phyloP scores from a whole-genome alignment of 192 early-diverging fungal genomes.

The Coemansia sp. region DNA sequence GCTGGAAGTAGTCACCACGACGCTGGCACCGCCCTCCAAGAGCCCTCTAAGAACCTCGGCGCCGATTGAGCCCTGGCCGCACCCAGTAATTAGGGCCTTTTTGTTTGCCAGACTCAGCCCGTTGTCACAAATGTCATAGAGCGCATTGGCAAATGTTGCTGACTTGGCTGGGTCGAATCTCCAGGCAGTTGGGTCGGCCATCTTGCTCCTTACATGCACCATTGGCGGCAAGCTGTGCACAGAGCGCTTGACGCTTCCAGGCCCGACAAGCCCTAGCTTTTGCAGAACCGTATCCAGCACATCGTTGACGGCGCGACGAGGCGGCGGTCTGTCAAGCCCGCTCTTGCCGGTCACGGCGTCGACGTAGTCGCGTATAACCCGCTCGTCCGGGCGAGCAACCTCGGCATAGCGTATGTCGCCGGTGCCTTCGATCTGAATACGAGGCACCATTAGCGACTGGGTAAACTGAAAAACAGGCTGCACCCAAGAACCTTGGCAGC shows the following conservation, averaged over 20 bases:
- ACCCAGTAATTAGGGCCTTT: slow-evolving; percentile 87
- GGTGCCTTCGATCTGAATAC: slow-evolving; percentile 73
- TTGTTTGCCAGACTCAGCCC: slow-evolving; percentile 65
- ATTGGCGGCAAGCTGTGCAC: slow-evolving; percentile 52
- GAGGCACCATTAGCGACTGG: slow-evolving; percentile 59
- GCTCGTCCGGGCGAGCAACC: slow-evolving; percentile 68
- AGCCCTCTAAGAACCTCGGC: slow-evolving; percentile 79
- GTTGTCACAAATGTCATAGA: slow-evolving; percentile 63
- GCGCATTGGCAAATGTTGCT: slow-evolving; percentile 50
- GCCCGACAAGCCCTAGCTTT: slow-evolving; percentile 17
- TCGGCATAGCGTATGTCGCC: slow-evolving; percentile 75
- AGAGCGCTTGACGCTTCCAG: background rate
- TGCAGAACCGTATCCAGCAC: slow-evolving; percentile 20
- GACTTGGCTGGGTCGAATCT: slow-evolving; percentile 15
- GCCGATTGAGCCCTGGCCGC: slow-evolving; percentile 88
- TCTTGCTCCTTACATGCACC: slow-evolving; percentile 38
- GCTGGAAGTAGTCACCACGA: slow-evolving; percentile 86
- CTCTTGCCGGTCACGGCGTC: slow-evolving; percentile 74
- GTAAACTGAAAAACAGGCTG: slow-evolving; percentile 71
- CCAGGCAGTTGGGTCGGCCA: slow-evolving; percentile 39
- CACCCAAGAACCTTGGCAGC: background rate
- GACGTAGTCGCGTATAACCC: slow-evolving; percentile 92
- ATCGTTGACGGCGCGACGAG: slow-evolving; percentile 47
- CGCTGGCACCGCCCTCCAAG: slow-evolving; percentile 61
- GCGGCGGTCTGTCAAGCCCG: slow-evolving; percentile 68